A percentile compares a stretch with the other conserved stretches of the same genome.
phyloP scores from a whole-genome alignment of 176 grass and related monocot species.

The Calamus simplicifolius region DNA sequence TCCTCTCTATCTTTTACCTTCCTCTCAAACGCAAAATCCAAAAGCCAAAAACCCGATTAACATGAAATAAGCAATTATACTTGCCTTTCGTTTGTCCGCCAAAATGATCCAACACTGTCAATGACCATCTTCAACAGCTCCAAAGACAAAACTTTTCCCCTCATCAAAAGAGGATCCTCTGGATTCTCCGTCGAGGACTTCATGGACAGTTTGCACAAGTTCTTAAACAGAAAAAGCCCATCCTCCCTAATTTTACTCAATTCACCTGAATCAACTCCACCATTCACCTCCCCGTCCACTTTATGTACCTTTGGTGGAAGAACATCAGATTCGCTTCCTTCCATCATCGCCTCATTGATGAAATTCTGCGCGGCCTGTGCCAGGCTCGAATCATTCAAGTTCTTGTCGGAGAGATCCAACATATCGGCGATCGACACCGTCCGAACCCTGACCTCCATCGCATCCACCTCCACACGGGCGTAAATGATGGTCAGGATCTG shows the following conservation, averaged over 20 bases:
- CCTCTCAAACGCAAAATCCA: no score
- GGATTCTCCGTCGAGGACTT: slow-evolving; percentile 75
- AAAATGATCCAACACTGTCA: slow-evolving; percentile 67
- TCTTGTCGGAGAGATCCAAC: slow-evolving; percentile 95
- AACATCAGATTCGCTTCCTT: slow-evolving; percentile 36
- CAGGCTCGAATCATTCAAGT: slow-evolving; percentile 86
- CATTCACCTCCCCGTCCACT: slow-evolving; percentile 12
- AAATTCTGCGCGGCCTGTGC: slow-evolving; percentile 73
- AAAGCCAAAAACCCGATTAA: no score
- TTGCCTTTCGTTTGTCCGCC: slow-evolving; percentile 71
- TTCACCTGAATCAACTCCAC: slow-evolving; percentile 14
- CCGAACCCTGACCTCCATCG: slow-evolving; percentile 50
- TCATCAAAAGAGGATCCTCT: slow-evolving; percentile 62
- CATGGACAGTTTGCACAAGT: slow-evolving; percentile 88
- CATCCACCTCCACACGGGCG: slow-evolving; percentile 48
- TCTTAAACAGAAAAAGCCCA: slow-evolving; percentile 76
- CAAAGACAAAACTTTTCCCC: slow-evolving; percentile 83
- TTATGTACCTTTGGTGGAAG: slow-evolving; percentile 7
- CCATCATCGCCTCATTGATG: slow-evolving; percentile 95
- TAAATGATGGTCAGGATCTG: slow-evolving; percentile 64
- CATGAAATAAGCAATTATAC: not conserved
- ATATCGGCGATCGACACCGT: slow-evolving; percentile 73
- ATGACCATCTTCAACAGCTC: slow-evolving; percentile 82
- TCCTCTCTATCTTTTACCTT: no score
- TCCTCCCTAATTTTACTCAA: slow-evolving; percentile 75